Evolutionary conservation across 2,329 filamentous ascomycete genomes (phyloP), one percentile per base, ranked within the genome.

Genomic region (Septoria linicola): DNA sequence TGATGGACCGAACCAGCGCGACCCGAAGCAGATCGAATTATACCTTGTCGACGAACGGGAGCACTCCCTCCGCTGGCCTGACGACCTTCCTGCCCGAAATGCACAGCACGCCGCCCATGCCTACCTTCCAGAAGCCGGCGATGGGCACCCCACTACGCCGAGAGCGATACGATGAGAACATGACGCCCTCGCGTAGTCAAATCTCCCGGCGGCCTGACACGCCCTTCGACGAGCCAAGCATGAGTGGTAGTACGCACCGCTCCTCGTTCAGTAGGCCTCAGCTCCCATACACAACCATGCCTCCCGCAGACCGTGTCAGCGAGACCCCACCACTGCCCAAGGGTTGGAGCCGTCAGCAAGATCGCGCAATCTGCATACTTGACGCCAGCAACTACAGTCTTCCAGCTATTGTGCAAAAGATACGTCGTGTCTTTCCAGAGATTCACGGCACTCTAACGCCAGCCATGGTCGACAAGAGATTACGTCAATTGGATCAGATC

Each of bases 351-450:
- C 19, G 46, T 2, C 45, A 61, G n/a, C 64, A 68, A 44, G 68
- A 71, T 51, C 60, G 59, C 36, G 63, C 62, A 10, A 68, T 70
- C 47, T 70, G 68, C 55, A 55, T 66, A 16, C 63, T 69, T 8
- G 68, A 70, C 44, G 61, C 58, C 8, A 51, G 59, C 27, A 58
- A 60, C 47, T 68, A 64, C 50, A 51, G 58, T 3, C 58, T 61
- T n/a, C 25, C 49, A 3, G 51, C 49, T n/a, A 69, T 67, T 25
- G 60, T 69, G 42, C 41, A 50, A 14, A 64, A 66, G 37, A 43
- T 70, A 3, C 61, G 63, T 7, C 52, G 62, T 17, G 57, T 60
- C 5, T 69, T 68, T 32, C 64, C 63, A 8, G 58, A 64, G 34
- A 50, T 70, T 20, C 30, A 49, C 8, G 61, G 57, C 20, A 54